phyloP scores from a whole-genome alignment of 1,139 yeast species.

The Taphrina communis region DNA sequence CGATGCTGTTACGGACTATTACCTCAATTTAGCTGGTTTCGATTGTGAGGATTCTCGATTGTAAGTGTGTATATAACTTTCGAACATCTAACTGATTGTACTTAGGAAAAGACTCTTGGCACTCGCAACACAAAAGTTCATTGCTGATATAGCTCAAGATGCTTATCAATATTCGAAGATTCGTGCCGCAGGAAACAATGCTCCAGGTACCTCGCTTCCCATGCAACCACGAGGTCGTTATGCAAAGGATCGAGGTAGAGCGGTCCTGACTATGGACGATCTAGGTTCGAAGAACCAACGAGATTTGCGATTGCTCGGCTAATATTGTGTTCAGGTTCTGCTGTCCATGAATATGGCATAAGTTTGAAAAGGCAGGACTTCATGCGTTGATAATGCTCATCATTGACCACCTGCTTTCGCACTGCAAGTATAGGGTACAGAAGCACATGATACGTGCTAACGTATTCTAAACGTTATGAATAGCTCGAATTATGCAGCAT shows the following conservation, averaged over 20 bases:
- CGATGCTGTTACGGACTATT: slow-evolving; percentile 96
- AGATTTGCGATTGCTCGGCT: slow-evolving; percentile 27
- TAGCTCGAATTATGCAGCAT: no score
- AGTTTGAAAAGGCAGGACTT: slow-evolving; percentile 91
- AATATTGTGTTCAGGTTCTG: slow-evolving; percentile 50
- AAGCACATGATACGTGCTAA: neutral
- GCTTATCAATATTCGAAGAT: slow-evolving; percentile 95
- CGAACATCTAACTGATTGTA: no score
- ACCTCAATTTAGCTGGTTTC: slow-evolving; percentile 85
- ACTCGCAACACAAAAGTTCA: slow-evolving; percentile 92
- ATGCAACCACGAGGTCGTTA: slow-evolving; percentile 43
- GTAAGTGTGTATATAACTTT: slow-evolving; percentile 36
- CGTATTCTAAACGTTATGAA: no score
- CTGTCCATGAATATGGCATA: slow-evolving; percentile 88
- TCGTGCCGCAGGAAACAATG: slow-evolving; percentile 52
- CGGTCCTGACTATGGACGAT: slow-evolving; percentile 86
- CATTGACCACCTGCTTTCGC: neutral
- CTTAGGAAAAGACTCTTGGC: slow-evolving; percentile 70
- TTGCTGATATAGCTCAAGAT: slow-evolving; percentile 92
- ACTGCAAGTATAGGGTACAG: neutral
- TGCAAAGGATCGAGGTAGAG: slow-evolving; percentile 67
- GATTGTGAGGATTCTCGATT: slow-evolving; percentile 79
- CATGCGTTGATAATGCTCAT: slow-evolving; percentile 61
- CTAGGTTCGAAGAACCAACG: slow-evolving; percentile 55
- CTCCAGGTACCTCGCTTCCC: slow-evolving; percentile 44